Conservation (phyloP, 192 early-diverging fungal genomes). For the Backusella liffmaniae region DNA sequence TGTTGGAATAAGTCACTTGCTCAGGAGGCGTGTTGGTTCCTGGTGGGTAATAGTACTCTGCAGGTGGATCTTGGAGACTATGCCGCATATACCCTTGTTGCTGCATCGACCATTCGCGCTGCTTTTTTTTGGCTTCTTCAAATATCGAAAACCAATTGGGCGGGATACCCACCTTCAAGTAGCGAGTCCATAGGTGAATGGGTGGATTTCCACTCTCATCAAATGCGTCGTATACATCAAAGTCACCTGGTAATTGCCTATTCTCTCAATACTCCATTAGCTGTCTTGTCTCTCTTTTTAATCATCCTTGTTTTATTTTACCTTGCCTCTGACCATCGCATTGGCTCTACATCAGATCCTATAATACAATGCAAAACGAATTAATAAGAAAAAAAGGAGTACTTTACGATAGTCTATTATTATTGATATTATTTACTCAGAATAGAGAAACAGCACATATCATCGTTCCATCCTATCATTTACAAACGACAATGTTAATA, state of each 20-base stretch:
- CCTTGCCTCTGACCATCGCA: slow-evolving; percentile 42
- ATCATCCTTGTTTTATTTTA: background rate
- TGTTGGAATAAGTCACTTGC: slow-evolving; percentile 2
- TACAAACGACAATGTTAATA: background rate
- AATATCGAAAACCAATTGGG: slow-evolving; percentile 37
- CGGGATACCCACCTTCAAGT: slow-evolving; percentile 28
- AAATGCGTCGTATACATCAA: slow-evolving; percentile 36
- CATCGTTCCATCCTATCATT: slow-evolving; percentile 39
- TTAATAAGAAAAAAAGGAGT: background rate
- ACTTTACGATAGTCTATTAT: background rate
- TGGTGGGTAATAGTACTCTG: background rate
- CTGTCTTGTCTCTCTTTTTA: slow-evolving; percentile 9
- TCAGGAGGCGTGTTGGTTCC: background rate
- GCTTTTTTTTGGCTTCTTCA: slow-evolving; percentile 36
- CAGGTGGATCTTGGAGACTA: background rate
- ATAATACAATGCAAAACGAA: background rate
- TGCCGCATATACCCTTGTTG: background rate
- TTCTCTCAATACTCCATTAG: background rate
- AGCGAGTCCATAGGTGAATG: slow-evolving; percentile 34
- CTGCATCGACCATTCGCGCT: slow-evolving; percentile 26
- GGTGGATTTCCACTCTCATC: slow-evolving; percentile 38
- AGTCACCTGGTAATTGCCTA: slow-evolving; percentile 38
- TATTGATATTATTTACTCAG: slow-evolving; percentile 23
- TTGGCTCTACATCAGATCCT: slow-evolving; percentile 31
- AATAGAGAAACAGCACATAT: slow-evolving; percentile 41